Conservation (phyloP, 306 rosid species). For the Trifolium fragiferum region DNA sequence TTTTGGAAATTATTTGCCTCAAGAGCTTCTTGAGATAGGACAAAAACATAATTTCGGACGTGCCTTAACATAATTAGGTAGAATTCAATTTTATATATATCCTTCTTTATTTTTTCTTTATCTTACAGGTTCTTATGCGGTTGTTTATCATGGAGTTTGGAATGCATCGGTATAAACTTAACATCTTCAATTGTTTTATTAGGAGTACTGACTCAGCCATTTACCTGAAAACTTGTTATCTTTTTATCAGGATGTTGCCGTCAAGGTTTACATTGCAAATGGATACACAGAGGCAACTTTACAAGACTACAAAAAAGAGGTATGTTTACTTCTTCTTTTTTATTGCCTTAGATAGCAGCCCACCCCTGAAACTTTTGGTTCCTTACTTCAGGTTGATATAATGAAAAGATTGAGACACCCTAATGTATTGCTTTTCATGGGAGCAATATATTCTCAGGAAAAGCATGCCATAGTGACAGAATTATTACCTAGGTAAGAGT, state of each 20-base stretch:
- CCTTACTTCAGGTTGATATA: constrained; percentile 66
- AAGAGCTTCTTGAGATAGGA: constrained; percentile 24
- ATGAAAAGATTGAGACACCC: constrained; percentile 90
- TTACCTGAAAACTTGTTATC: constrained; percentile 27
- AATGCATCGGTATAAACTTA: constrained; percentile 69
- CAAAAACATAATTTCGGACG: background rate
- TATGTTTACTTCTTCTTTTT: background rate
- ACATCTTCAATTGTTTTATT: constrained; percentile 6
- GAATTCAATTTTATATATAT: constrained; percentile 23
- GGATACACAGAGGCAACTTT: constrained; percentile 57
- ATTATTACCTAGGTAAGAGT: constrained; percentile 71
- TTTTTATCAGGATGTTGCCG: constrained; percentile 67
- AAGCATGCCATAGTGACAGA: constrained; percentile 78
- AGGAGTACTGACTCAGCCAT: constrained; percentile 19
- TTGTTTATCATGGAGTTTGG: constrained; percentile 79
- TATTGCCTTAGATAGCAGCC: constrained; percentile 39
- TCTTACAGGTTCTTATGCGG: constrained; percentile 67
- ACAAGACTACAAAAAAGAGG: constrained; percentile 72
- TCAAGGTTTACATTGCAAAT: constrained; percentile 68
- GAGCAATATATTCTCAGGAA: constrained; percentile 74
- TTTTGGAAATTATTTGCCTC: constrained; percentile 31
- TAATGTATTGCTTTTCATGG: constrained; percentile 82
- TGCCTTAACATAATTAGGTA: constrained; percentile 24
- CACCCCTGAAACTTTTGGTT: constrained; percentile 29
- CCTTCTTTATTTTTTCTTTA: constrained; percentile 19